Conservation (phyloP, 345 rosid genomes). For the Arabidopsis thaliana region DNA sequence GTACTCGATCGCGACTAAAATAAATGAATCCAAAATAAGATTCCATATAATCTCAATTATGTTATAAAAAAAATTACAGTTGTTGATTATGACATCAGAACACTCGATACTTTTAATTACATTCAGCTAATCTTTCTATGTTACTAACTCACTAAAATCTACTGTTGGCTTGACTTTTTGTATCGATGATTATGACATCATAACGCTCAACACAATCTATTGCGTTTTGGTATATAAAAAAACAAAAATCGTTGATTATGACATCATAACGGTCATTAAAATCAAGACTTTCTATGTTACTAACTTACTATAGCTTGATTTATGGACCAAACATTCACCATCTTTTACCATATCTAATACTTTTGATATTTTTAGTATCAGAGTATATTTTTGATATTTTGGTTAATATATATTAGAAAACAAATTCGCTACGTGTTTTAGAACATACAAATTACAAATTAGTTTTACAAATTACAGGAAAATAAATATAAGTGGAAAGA, state of each 20-base stretch:
- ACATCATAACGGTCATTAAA: slow-evolving; percentile 12
- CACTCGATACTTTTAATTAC: neutral
- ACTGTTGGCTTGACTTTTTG: neutral
- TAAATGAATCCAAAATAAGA: neutral
- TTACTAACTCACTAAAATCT: slow-evolving; percentile 14
- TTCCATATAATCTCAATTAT: neutral
- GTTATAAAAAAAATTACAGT: neutral
- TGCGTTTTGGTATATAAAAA: neutral
- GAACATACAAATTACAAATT: no score
- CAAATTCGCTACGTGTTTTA: no score
- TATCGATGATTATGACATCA: neutral
- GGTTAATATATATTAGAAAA: no score
- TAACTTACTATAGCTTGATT: slow-evolving; percentile 16
- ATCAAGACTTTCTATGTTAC: neutral
- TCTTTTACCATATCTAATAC: slow-evolving; percentile 16
- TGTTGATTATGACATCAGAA: slow-evolving; percentile 21
- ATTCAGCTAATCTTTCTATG: neutral
- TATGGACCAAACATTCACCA: slow-evolving; percentile 34
- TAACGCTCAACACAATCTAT: neutral
- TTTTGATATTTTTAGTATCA: no score
- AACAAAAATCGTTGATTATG: neutral
- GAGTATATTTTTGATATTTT: no score
- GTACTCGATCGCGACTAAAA: neutral
- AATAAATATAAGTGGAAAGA: no score
- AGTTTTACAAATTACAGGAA: no score